Conservation (phyloP, 2,329 filamentous ascomycete genomes). For the Anthostomella pinea region DNA sequence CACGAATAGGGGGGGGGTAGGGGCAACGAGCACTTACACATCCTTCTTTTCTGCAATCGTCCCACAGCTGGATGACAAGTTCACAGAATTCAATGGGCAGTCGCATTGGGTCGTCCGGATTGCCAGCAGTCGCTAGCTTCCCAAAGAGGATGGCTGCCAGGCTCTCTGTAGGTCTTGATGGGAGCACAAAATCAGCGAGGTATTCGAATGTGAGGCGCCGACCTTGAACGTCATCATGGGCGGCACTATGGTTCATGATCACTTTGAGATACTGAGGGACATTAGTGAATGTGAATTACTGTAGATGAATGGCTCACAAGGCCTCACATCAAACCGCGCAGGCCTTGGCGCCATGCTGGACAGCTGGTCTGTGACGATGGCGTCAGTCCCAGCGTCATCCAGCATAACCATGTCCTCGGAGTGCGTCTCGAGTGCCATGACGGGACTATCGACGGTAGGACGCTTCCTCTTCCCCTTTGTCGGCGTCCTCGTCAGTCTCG, state of each 20-base stretch:
- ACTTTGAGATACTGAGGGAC: constrained; percentile 54
- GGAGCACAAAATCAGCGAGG: constrained; percentile 62
- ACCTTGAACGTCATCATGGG: constrained; percentile 47
- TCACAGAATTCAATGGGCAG: constrained; percentile 64
- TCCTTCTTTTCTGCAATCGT: constrained; percentile 61
- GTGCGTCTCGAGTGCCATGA: constrained; percentile 56
- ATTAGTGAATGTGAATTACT: constrained; percentile 20
- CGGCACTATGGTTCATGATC: constrained; percentile 60
- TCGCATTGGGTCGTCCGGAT: constrained; percentile 45
- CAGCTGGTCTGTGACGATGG: constrained; percentile 12
- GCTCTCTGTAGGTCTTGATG: constrained; percentile 59
- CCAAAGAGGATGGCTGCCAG: constrained; percentile 68
- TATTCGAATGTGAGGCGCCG: constrained; percentile 65
- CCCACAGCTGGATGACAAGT: constrained; percentile 66
- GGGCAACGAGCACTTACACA: constrained; percentile 25
- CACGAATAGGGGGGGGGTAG: constrained; percentile 1
- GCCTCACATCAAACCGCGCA: constrained; percentile 44
- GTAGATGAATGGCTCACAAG: not conserved
- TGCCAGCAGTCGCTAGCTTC: constrained; percentile 58
- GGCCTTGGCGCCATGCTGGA: constrained; percentile 9
- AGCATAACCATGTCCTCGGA: constrained; percentile 38
- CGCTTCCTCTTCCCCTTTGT: constrained; percentile 71
- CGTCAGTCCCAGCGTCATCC: constrained; percentile 25
- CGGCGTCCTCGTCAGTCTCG: constrained; percentile 46
- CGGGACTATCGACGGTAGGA: constrained; percentile 62